phyloP scores from a whole-genome alignment of 2,329 filamentous ascomycete genomes.

The Beauveria brongniartii region DNA sequence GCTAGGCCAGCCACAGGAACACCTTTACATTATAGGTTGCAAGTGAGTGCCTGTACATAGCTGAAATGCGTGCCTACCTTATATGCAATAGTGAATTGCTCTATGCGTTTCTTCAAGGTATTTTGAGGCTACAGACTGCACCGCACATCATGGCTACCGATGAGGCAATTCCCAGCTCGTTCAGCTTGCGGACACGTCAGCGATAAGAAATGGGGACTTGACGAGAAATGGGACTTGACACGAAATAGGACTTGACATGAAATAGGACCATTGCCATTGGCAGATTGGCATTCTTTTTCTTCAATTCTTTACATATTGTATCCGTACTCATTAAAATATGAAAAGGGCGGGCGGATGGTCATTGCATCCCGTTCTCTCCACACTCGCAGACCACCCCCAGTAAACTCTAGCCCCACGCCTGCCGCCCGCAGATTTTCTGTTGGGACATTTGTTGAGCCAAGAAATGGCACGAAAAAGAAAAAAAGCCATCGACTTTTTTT shows the following conservation, averaged over 20 bases:
- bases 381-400: neutral
- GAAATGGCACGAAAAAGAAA: slow-evolving; percentile 11
- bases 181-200: neutral
- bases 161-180: neutral
- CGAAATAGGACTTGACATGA: neutral
- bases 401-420: neutral
- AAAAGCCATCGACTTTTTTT: neutral
- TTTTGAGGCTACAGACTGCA: neutral
- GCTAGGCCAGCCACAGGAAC: slow-evolving; percentile 7
- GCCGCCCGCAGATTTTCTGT: slow-evolving; percentile 21
- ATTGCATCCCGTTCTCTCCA: neutral
- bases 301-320: no score
- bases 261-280: neutral
- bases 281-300: neutral
- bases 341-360: neutral
- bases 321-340: no score
- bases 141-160: neutral
- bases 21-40: neutral
- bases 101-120: neutral
- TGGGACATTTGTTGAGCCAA: slow-evolving; percentile 30
- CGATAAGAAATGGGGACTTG: neutral
- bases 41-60: neutral
- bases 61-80: neutral
- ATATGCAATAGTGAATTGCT: neutral
- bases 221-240: neutral